A percentile compares a stretch with the other conserved stretches of the same genome.
phyloP scores from a whole-genome alignment of 2,329 filamentous ascomycete genomes.

The Penicillium sp. region DNA sequence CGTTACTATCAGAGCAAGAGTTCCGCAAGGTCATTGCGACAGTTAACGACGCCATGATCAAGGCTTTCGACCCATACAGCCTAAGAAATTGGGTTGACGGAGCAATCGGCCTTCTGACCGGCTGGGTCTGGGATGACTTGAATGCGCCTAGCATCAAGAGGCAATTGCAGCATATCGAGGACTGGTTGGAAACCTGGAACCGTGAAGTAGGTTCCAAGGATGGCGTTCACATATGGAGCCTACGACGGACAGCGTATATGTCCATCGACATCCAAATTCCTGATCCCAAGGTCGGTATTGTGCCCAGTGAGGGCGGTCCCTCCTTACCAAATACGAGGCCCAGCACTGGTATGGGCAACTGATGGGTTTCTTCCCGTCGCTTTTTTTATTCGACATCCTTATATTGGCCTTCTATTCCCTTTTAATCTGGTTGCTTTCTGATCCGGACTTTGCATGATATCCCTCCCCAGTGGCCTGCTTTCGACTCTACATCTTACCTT shows the following conservation, averaged over 20 bases:
- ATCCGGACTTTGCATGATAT: constrained; percentile 26
- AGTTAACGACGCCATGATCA: constrained; percentile 72
- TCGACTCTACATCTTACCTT: constrained; percentile 5
- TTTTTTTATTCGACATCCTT: not conserved
- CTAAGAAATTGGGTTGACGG: constrained; percentile 76
- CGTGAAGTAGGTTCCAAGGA: constrained; percentile 56
- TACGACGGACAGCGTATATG: constrained; percentile 85
- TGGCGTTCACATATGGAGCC: constrained; percentile 70
- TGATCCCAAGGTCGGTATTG: constrained; percentile 49
- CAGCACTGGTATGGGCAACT: constrained; percentile 29
- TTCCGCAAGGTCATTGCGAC: constrained; percentile 80
- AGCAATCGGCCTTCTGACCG: constrained; percentile 74
- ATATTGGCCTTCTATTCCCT: constrained; percentile 17
- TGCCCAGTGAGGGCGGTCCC: constrained; percentile 34
- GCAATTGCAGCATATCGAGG: constrained; percentile 67
- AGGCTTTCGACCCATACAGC: constrained; percentile 77
- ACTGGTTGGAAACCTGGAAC: constrained; percentile 88
- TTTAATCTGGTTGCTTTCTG: constrained; percentile 19
- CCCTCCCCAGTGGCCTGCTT: constrained; percentile 15
- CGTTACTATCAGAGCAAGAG: constrained; percentile 77
- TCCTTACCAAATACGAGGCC: constrained; percentile 38
- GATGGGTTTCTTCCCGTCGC: constrained; percentile 2
- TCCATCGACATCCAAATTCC: constrained; percentile 55
- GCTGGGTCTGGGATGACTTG: constrained; percentile 93
- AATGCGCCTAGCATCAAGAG: constrained; percentile 74